phyloP scores from a whole-genome alignment of 208 protist species.

The Angomonas ambiguus region DNA sequence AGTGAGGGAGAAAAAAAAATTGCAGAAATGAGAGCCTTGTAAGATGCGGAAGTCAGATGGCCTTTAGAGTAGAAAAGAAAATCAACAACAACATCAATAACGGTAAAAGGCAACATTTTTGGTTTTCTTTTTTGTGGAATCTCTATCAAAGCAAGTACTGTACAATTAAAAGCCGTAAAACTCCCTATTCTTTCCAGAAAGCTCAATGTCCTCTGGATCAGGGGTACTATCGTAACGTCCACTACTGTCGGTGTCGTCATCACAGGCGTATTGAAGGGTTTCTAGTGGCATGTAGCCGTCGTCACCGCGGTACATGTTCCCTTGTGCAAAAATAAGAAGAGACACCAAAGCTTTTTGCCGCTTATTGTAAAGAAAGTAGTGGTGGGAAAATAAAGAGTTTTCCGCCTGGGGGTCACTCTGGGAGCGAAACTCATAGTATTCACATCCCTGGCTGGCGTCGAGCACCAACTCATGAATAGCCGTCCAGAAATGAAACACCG shows the following conservation, averaged over 20 bases:
- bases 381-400: constrained; percentile 46
- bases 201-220: constrained; percentile 29
- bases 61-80: not conserved
- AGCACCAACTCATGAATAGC: constrained; percentile 40
- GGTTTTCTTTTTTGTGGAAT: not conserved
- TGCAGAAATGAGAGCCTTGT: too few species aligned
- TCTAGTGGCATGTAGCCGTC: constrained; percentile 25
- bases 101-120: not conserved
- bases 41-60: too few species aligned
- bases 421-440: constrained; percentile 66
- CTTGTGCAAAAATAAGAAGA: constrained; percentile 53
- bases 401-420: constrained; percentile 63
- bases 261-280: constrained; percentile 6
- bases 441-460: constrained; percentile 45
- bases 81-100: not conserved
- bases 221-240: constrained; percentile 22
- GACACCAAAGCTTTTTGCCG: constrained; percentile 51
- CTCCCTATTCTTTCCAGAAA: constrained; percentile 48
- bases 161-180: constrained; percentile 46
- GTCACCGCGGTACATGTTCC: constrained; percentile 62
- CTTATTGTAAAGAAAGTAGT: constrained; percentile 74
- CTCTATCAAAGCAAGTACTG: not conserved
- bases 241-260: constrained; percentile 21
- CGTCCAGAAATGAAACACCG: constrained; percentile 58
- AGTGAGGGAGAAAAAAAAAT: constrained; percentile 4